Conservation (phyloP, 306 rosid species). For the Cucurbita argyrosperma region DNA sequence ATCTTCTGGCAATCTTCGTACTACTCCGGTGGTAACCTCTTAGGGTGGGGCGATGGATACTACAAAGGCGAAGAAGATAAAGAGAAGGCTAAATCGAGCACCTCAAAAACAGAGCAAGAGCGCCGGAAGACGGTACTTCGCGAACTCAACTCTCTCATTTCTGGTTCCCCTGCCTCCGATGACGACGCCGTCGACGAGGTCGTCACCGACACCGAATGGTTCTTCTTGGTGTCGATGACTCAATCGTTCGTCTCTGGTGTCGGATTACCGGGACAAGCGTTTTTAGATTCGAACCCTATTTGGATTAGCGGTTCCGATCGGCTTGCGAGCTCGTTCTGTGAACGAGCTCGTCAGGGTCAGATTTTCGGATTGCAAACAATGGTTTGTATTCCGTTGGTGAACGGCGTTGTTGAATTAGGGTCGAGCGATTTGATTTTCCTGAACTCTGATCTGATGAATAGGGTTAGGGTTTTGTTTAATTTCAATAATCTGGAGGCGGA, state of each 20-base stretch:
- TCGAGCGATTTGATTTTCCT: slow-evolving; percentile 58
- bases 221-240: slow-evolving; percentile 82
- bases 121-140: slow-evolving; percentile 72
- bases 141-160: slow-evolving; percentile 68
- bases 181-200: slow-evolving; percentile 68
- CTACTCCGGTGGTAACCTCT: slow-evolving; percentile 30
- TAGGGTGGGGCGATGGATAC: slow-evolving; percentile 94
- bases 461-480: slow-evolving; percentile 55
- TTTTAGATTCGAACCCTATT: slow-evolving; percentile 34
- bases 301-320: slow-evolving; percentile 58
- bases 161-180: slow-evolving; percentile 32
- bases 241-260: slow-evolving; percentile 57
- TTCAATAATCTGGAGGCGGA: slow-evolving; percentile 44
- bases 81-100: slow-evolving; percentile 15
- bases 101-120: slow-evolving; percentile 54
- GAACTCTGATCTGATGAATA: slow-evolving; percentile 66
- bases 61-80: slow-evolving; percentile 79
- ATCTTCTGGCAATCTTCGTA: slow-evolving; percentile 90
- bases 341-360: slow-evolving; percentile 62
- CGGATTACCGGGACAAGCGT: slow-evolving; percentile 65
- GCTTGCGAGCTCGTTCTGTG: slow-evolving; percentile 34
- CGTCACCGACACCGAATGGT: slow-evolving; percentile 95
- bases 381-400: slow-evolving; percentile 55
- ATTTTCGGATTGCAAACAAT: slow-evolving; percentile 55
- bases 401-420: slow-evolving; percentile 81